Evolutionary conservation across 225 moss, liverwort and hornwort species (phyloP).

Genomic region (Neckera pumila): DNA sequence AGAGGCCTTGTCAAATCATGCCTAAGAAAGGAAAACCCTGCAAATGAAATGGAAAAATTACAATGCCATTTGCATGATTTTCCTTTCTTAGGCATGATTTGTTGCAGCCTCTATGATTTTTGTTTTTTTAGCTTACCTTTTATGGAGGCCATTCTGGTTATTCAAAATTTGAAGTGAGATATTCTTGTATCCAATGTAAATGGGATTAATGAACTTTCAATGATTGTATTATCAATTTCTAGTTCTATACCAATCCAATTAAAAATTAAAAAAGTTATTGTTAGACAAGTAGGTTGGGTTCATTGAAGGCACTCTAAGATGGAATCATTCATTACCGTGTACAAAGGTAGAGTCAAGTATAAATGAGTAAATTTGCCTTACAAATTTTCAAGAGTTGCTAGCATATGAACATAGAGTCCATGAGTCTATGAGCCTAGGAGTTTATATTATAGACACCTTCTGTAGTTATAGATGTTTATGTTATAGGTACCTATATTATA

Average conservation of each 20-base stretch:
- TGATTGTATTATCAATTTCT: not conserved
- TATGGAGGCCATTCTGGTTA: not conserved
- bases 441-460: no score
- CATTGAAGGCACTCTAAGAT: not conserved
- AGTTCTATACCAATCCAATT: not conserved
- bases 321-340: not conserved
- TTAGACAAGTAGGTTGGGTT: not conserved
- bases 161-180: not conserved
- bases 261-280: not conserved
- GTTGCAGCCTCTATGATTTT: not conserved
- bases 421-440: no score
- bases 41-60: not conserved
- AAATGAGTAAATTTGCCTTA: not conserved
- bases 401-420: no score
- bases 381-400: not conserved
- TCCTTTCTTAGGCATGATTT: no score
- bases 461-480: no score
- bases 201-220: not conserved
- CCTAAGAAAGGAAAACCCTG: not conserved
- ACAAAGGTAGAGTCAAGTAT: not conserved
- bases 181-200: not conserved
- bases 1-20: accelerated
- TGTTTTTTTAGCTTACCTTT: not conserved
- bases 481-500: no score
- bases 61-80: not conserved